Evolutionary conservation across 768 basidiomycete genomes (phyloP), one percentile per base, ranked within the genome.

Genomic region (Pleurotus pulmonarius): DNA sequence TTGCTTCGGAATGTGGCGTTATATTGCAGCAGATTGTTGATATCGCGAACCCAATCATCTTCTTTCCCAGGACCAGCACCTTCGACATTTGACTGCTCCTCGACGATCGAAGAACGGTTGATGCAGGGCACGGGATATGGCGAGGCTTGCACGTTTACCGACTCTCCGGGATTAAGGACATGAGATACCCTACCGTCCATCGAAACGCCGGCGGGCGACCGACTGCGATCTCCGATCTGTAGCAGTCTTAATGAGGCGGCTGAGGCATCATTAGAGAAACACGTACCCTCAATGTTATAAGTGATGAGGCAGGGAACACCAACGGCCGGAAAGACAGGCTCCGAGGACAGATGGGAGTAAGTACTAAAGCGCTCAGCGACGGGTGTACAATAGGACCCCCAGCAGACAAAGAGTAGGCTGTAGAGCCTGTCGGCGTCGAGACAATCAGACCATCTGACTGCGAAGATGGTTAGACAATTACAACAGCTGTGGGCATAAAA

Each of bases 371-470:
- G 58, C 90, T 90, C 39, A 95, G 75, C 2, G 91, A 92, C 2
- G 95, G 95, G 60, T 97, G 95, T 0, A 97, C 93, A 61, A 98
- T 97, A 3, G 95, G 95, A 22, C 95, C 95, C 34, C 95, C 95
- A 0, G 94, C 92, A 3, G 94, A 96, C 20, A 98, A 79, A 0
- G 94, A 97, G 70, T 98, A 97, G 13, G 95, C 95, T 3, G 95
- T 97, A 18, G 94, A 97, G 5, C 95, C 95, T 2, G 95, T 98
- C 18, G 95, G 95, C 1, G 95, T 98, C 5, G 94, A 94, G 54
- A 98, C 85, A 56, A 97, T 94, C 58, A 97, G 75, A 38, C 95
- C 94, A 63, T 97, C 94, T 37, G 93, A 92, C 94, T 95, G 65
- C 25, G 22, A 56, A 39, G 15, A 24, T 57, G 58, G 41, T 34